Evolutionary conservation across 2,329 filamentous ascomycete species (phyloP).

Genomic region (Fusarium decemcellulare): DNA sequence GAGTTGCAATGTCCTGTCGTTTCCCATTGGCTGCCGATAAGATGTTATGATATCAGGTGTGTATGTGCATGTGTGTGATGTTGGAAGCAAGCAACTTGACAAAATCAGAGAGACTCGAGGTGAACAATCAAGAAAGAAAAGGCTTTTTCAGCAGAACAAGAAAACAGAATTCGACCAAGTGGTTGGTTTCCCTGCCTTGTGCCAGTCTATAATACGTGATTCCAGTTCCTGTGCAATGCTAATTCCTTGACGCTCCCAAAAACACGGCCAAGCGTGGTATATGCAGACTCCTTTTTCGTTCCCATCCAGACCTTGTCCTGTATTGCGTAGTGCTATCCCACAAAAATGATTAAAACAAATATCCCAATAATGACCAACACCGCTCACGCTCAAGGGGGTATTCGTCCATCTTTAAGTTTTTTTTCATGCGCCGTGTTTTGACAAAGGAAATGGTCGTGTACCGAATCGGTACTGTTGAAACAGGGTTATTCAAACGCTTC

Average conservation of each 20-base stretch:
- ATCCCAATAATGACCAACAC: conserved; percentile 45
- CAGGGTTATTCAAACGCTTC: conserved; percentile 41
- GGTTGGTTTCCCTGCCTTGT: conserved; percentile 44
- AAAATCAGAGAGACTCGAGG: conserved; percentile 1
- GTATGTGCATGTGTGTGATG: neutral
- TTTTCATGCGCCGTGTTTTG: conserved; percentile 49
- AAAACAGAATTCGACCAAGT: conserved; percentile 42
- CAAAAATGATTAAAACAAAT: conserved; percentile 36
- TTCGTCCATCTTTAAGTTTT: conserved; percentile 50
- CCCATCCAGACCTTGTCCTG: conserved; percentile 35
- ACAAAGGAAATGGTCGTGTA: conserved; percentile 43
- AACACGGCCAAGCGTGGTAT: conserved; percentile 45
- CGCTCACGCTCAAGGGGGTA: conserved; percentile 49
- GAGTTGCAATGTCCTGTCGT: conserved; percentile 8
- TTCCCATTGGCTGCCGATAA: neutral
- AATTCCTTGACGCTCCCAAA: conserved; percentile 42
- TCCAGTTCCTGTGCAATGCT: conserved; percentile 45
- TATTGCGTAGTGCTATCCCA: conserved; percentile 31
- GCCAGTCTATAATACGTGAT: conserved; percentile 48
- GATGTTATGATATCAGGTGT: conserved; percentile 8
- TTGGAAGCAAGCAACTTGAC: neutral
- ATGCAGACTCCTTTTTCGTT: conserved; percentile 47
- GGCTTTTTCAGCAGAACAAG: conserved; percentile 35
- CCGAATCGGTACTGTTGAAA: conserved; percentile 35
- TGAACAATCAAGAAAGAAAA: conserved; percentile 32